Base-by-base conservation (phyloP, 345 rosid genomes). In the Reutealis trisperma region DNA sequence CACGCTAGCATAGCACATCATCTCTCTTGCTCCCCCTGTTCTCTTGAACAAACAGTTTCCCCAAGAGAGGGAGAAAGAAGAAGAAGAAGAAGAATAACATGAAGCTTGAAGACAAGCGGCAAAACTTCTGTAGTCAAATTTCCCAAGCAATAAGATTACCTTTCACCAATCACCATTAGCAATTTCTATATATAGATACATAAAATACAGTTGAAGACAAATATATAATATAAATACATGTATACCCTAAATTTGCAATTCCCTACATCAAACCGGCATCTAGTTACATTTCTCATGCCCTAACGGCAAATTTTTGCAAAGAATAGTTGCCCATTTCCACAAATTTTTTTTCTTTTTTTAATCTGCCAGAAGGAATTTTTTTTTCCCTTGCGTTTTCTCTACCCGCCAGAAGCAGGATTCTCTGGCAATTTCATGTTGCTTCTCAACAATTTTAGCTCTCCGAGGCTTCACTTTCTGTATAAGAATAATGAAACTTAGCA, bases 401-500 rank as follows among this genome's bases (percentile, higher is more conserved):
- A 30, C 52, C 30, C 15, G 1, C 70, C 34, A 27, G 3, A 34
- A 18, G 12, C 22, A n/a, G 30, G 18, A 67, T 44, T 67, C 19
- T 52, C 44, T 13, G 41, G 34, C 73, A 69, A 18, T 65, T 51
- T 18, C 59, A 0, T 4, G 42, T n/a, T 9, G 25, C 63, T 47
- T 21, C 24, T 3, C 52, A 13, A 37, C 8, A 14, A 15, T 27
- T 30, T 64, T 22, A 49, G 18, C 57, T 19, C 52, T 75, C 77
- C 3, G 19, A 14, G 11, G 21, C 49, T 34, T 64, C 71, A 24
- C 63, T n/a, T 22, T 64, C 77, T 75, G 77, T 63, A 65, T 64
- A 14, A 49, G 0, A 34, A 32, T 13, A 54, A 16, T 15, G 59
- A 54, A 67, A 67, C 13, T 42, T 7, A 34, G 47, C 67, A 73